phyloP scores from a whole-genome alignment of 768 basidiomycete species.

The Hygrophoropsis aurantiaca region DNA sequence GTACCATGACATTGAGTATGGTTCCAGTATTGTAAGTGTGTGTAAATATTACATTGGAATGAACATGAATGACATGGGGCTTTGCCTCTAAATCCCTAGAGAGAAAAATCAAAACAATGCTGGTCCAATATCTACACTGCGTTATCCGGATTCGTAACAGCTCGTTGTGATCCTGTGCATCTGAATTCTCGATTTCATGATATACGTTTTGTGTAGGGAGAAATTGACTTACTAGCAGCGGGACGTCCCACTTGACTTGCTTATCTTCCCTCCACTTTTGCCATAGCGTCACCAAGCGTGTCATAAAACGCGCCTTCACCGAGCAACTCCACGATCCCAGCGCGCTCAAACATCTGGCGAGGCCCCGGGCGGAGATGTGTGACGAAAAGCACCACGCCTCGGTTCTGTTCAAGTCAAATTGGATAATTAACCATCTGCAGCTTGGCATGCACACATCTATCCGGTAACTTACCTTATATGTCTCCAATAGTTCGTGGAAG shows the following conservation, averaged over 20 bases:
- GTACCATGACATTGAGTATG: no score
- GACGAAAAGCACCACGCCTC: constrained; percentile 45
- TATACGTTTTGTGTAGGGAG: no score
- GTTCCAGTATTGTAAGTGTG: no score
- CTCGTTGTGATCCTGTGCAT: no score
- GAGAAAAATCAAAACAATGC: no score
- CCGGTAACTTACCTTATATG: constrained; percentile 59
- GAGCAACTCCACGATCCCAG: constrained; percentile 42
- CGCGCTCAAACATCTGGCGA: constrained; percentile 39
- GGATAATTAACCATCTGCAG: neutral
- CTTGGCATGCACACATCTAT: neutral
- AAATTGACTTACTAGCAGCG: no score
- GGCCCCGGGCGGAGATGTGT: constrained; percentile 43
- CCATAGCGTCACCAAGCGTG: constrained; percentile 43
- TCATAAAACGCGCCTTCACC: constrained; percentile 45
- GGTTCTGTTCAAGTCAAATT: constrained; percentile 27
- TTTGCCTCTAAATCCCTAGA: no score
- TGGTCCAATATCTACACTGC: no score
- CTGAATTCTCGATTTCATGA: no score
- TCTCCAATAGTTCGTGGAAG: constrained; percentile 73
- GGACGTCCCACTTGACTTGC: neutral
- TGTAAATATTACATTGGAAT: no score
- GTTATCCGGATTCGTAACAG: no score
- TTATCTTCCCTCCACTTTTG: constrained; percentile 30
- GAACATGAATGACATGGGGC: no score